These are phyloP conservation scores for Pythium phragmitis DNA, from an alignment of 352 stramenopile genomes.

Conservation along the genomic window DNA sequence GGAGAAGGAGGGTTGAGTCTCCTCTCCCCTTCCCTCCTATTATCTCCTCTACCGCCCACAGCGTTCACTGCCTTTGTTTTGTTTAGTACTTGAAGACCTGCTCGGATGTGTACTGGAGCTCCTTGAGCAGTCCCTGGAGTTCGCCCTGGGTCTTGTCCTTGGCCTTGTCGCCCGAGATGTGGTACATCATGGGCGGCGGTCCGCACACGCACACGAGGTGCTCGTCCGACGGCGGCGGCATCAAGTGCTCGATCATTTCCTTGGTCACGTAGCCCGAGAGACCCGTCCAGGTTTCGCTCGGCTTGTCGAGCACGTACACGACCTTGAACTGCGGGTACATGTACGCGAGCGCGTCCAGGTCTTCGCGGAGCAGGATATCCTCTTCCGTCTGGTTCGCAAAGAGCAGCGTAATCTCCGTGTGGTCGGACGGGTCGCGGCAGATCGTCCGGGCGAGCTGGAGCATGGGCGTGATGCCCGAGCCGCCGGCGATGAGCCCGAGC, in stretches of 20 bases:
- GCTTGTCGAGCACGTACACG: constrained; percentile 72
- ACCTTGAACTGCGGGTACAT: constrained; percentile 82
- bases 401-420: constrained; percentile 36
- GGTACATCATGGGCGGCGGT: constrained; percentile 88
- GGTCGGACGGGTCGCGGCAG: constrained; percentile 42
- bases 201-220: constrained; percentile 88
- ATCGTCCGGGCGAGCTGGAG: constrained; percentile 67
- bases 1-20: neutral
- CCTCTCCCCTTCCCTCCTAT: neutral
- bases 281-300: constrained; percentile 60
- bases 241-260: constrained; percentile 82
- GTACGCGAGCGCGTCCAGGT: constrained; percentile 81
- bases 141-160: constrained; percentile 86
- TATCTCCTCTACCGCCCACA: neutral
- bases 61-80: neutral
- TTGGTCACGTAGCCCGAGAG: constrained; percentile 76
- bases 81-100: constrained; percentile 87
- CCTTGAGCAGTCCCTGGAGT: constrained; percentile 83
- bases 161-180: constrained; percentile 85
- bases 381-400: constrained; percentile 70
- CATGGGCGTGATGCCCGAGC: constrained; percentile 80
- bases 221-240: constrained; percentile 77
- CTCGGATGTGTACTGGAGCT: constrained; percentile 71
- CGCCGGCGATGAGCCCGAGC: constrained; percentile 88
- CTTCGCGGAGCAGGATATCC: constrained; percentile 88